phyloP scores from a whole-genome alignment of 108 stramenopile genomes.

The Poteriospumella lacustris region DNA sequence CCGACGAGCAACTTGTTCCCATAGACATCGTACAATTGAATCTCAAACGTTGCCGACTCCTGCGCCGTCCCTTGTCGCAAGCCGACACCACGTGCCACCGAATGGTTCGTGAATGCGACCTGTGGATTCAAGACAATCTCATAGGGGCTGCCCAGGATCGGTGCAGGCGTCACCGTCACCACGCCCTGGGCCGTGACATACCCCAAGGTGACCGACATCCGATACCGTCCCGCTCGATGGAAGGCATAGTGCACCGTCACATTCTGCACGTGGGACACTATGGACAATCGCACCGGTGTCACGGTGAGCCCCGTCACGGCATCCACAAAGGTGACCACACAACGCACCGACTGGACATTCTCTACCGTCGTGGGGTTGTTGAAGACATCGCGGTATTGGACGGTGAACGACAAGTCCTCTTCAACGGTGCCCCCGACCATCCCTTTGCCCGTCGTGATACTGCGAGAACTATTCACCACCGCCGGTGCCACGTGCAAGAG shows the following conservation, averaged over 20 bases:
- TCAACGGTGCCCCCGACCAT: neutral
- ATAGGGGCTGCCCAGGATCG: neutral
- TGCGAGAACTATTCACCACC: neutral
- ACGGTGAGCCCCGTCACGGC: neutral
- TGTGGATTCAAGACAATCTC: neutral
- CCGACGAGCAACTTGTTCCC: neutral
- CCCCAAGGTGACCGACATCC: too few relatives aligned
- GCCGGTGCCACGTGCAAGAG: neutral
- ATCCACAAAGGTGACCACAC: neutral
- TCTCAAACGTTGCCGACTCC: neutral
- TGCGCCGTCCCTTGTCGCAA: neutral
- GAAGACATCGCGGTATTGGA: neutral
- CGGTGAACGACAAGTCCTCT: neutral
- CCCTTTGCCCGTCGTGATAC: neutral
- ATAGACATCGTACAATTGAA: neutral
- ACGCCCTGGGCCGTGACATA: too few relatives aligned
- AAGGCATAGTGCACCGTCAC: neutral
- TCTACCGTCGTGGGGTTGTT: slow-evolving; percentile 27
- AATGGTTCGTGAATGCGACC: neutral
- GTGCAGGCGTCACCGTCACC: too few relatives aligned
- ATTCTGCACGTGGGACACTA: neutral
- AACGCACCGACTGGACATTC: neutral
- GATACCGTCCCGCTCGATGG: too few relatives aligned
- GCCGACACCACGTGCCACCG: neutral
- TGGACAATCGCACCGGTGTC: neutral